phyloP scores from a whole-genome alignment of 1,284 basidiomycete species.

The Cystobasidiaceae sp. region DNA sequence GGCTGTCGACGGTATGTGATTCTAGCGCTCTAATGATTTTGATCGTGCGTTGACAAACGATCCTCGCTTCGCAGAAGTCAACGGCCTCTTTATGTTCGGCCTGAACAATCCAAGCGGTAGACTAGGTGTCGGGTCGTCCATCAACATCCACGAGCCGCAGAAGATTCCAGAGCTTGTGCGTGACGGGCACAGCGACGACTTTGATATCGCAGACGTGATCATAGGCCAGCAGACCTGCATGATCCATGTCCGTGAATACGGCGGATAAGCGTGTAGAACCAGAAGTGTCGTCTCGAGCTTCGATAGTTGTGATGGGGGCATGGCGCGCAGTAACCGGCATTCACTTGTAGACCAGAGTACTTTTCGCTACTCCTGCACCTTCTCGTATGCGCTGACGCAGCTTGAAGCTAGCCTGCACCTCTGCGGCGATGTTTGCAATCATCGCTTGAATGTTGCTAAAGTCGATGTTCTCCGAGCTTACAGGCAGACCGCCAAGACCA shows the following conservation, averaged over 20 bases:
- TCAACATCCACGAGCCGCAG: background rate
- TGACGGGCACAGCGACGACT: background rate
- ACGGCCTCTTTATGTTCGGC: constrained; percentile 9
- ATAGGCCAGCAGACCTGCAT: constrained; percentile 4
- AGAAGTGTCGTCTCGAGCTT: too few relatives aligned
- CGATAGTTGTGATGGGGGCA: too few relatives aligned
- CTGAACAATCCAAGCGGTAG: constrained; percentile 12
- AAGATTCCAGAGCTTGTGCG: background rate
- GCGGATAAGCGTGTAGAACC: too few relatives aligned
- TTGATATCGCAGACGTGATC: background rate
- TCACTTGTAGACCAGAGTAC: too few relatives aligned
- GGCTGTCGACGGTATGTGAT: constrained; percentile 12
- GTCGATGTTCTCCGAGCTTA: constrained; percentile 1
- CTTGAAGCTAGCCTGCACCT: constrained; percentile 25
- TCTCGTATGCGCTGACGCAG: constrained; percentile 19
- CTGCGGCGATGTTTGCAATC: background rate
- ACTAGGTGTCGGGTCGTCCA: background rate
- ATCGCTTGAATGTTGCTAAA: constrained; percentile 8
- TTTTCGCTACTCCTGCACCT: constrained; percentile 23
- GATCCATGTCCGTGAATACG: background rate
- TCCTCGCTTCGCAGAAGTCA: too few relatives aligned
- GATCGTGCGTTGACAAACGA: too few relatives aligned
- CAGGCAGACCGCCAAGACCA: constrained; percentile 12
- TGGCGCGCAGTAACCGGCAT: too few relatives aligned
- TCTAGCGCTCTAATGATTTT: too few relatives aligned